A percentile compares a stretch with the other conserved stretches of the same genome.
Evolutionary conservation across 768 basidiomycete species (phyloP).

Genomic region (Crucibulum laeve): DNA sequence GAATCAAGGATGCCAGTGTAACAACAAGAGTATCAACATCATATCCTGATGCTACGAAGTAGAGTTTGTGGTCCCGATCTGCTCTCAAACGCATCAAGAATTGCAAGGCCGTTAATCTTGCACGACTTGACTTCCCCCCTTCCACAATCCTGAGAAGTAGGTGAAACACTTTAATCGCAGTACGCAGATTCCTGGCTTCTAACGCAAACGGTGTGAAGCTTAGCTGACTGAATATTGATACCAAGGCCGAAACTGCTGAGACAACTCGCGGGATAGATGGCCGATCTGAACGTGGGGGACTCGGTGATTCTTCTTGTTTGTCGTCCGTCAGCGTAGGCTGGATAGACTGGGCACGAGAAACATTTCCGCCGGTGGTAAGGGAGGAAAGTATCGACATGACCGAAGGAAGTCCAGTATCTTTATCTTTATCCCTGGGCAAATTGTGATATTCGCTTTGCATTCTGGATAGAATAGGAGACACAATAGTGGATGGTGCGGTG

Average conservation of each 20-base stretch:
- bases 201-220: constrained; percentile 64
- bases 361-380: constrained; percentile 40
- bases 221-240: constrained; percentile 66
- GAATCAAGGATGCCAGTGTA: constrained; percentile 61
- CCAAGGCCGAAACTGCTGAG: constrained; percentile 58
- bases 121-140: constrained; percentile 46
- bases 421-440: constrained; percentile 36
- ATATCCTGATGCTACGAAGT: constrained; percentile 49
- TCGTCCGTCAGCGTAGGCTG: constrained; percentile 36
- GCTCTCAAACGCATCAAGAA: constrained; percentile 87
- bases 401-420: constrained; percentile 41
- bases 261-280: constrained; percentile 42
- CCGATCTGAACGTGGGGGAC: constrained; percentile 17
- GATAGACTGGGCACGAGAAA: constrained; percentile 57
- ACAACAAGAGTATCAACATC: constrained; percentile 56
- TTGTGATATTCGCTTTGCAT: constrained; percentile 51
- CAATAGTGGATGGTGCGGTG: constrained; percentile 25
- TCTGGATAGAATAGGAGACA: constrained; percentile 54
- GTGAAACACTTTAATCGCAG: constrained; percentile 52
- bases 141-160: constrained; percentile 44
- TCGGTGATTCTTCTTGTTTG: constrained; percentile 20
- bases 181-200: constrained; percentile 35
- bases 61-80: constrained; percentile 86
- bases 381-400: constrained; percentile 66
- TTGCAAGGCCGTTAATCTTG: constrained; percentile 71